These are phyloP conservation scores for Neurospora sp. DNA, from an alignment of 495 filamentous ascomycete genomes.

Conservation along the genomic window DNA sequence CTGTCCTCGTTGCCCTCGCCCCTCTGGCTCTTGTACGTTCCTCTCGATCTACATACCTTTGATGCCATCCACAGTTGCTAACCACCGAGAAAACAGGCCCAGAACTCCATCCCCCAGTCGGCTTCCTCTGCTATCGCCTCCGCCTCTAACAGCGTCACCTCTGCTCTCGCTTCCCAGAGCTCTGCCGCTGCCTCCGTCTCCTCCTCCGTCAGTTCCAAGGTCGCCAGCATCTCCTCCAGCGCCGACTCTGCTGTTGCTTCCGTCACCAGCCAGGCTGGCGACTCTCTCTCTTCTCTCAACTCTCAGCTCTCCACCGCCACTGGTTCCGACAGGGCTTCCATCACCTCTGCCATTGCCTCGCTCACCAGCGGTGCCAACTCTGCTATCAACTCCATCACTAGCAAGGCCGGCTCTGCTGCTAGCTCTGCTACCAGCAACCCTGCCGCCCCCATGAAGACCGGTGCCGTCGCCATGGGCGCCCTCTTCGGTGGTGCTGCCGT, in stretches of 20 bases:
- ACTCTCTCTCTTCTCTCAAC: slow-evolving; percentile 5
- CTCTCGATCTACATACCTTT: not conserved
- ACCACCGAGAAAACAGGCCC: slow-evolving; percentile 14
- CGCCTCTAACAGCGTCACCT: slow-evolving; percentile 8
- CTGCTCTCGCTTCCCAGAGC: slow-evolving; percentile 9
- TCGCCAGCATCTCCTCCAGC: slow-evolving; percentile 3
- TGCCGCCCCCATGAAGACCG: slow-evolving; percentile 19
- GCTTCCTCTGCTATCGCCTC: slow-evolving; percentile 9
- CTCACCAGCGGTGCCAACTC: slow-evolving; percentile 10
- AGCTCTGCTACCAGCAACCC: not conserved
- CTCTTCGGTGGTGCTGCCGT: slow-evolving; percentile 28
- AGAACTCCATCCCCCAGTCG: slow-evolving; percentile 9
- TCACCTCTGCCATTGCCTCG: slow-evolving; percentile 12
- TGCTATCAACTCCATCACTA: slow-evolving; percentile 6
- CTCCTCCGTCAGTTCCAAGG: slow-evolving; percentile 11
- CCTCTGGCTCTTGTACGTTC: slow-evolving; percentile 19
- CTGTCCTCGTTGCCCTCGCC: slow-evolving; percentile 16
- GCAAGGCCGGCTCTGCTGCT: slow-evolving; percentile 2
- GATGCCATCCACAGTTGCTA: not conserved
- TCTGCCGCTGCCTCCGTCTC: slow-evolving; percentile 9
- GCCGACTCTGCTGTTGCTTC: slow-evolving; percentile 8
- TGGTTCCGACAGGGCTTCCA: slow-evolving; percentile 10
- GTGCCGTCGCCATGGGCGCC: slow-evolving; percentile 25
- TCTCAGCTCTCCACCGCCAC: slow-evolving; percentile 20
- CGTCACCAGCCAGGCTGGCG: slow-evolving; percentile 11